Base-by-base conservation (phyloP, 306 rosid species). In the Medicago lupulina region DNA sequence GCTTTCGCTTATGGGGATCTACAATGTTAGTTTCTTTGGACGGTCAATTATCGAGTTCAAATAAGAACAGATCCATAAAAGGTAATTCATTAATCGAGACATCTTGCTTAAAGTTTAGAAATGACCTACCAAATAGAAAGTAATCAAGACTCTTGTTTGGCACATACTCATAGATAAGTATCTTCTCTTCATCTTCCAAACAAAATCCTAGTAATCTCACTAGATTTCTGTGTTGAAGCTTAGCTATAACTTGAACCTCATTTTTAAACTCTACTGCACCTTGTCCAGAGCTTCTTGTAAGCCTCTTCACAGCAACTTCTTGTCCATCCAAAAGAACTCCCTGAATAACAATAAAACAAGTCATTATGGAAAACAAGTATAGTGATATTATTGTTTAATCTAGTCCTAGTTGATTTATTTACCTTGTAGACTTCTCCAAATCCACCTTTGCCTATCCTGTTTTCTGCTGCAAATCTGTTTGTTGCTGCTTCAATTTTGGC, bases 301-400 rank as follows among this genome's bases (percentile, higher is more conserved):
- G 85, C 80, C 93, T 87, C 64, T 91, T 89, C 63, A 91, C 93
- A 28, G 97, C 97, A 39, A 91, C 70, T 41, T 81, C 80, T 83
- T 81, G 83, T 25, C 87, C 87, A 78, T 81, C 23, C 0, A 83
- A 10, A 47, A 87, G 87, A 17, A 21, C 50, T 12, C 94, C 97
- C 94, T 61, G 18, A 61, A 31, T 16, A 61, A 9, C 19, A 61
- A 60, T 14, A 31, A 2, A 31, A 61, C 12, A 61, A 61, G 19
- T 31, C 67, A 15, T 44, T 23, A 44, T 25, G 14, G 49, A 38
- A 50, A 50, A 65, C 12, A 57, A 34, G 50, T 8, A 25, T 1
- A 34, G 15, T 12, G 31, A 53, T 74, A 57, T 47, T 34, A 36
- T 50, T 23, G 9, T 72, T 36, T 57, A 63, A 57, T 21, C 3